Evolutionary conservation across 108 stramenopile genomes (phyloP).

Genomic region (Seminavis robusta): DNA sequence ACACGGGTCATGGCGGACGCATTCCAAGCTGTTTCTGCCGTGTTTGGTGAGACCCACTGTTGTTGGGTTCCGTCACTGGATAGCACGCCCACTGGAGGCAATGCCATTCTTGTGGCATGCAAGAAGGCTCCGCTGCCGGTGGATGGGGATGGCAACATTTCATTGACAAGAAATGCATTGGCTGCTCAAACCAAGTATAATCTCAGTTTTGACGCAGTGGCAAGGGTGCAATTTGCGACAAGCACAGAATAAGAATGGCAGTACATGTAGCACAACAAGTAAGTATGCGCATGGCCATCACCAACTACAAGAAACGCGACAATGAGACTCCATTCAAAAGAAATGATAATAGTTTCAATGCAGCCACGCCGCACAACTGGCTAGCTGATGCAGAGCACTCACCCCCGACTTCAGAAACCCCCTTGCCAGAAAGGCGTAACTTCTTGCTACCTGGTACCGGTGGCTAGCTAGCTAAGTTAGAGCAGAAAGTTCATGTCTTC

Average conservation of each 20-base stretch:
- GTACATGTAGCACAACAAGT: no score
- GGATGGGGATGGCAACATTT: background rate
- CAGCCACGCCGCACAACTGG: no score
- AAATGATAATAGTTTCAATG: no score
- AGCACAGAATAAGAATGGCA: background rate
- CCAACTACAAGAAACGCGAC: no score
- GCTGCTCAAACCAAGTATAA: background rate
- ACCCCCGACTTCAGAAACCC: no score
- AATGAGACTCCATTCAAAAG: no score
- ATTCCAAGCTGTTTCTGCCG: background rate
- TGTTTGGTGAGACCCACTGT: background rate
- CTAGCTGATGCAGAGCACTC: no score
- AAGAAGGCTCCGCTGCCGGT: background rate
- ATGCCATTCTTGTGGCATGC: slow-evolving; percentile 1
- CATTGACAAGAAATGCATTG: background rate
- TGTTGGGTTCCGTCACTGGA: background rate
- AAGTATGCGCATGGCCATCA: no score
- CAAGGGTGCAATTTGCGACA: background rate
- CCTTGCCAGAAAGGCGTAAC: no score
- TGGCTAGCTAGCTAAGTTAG: no score
- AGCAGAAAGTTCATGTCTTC: no score
- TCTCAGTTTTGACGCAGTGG: background rate
- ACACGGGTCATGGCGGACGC: background rate
- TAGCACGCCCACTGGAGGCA: slow-evolving; percentile 3
- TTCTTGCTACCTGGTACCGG: no score